Base-by-base conservation (phyloP, 2,329 filamentous ascomycete genomes). In the Fusarium oligoseptatum region DNA sequence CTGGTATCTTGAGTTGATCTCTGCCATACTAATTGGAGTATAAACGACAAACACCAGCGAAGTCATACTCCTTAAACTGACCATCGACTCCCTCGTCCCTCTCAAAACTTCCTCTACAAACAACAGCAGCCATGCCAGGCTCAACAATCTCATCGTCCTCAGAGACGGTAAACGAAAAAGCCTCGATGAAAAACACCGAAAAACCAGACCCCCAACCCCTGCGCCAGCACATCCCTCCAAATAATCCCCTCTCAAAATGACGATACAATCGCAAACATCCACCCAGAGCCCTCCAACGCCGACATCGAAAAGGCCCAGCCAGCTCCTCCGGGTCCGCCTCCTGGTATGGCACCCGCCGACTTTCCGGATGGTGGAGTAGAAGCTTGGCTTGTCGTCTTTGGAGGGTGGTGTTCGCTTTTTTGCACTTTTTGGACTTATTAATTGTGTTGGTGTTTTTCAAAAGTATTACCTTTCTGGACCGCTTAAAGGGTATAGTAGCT, bases 361-460 rank as follows among this genome's bases (percentile, higher is more conserved):
- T 91, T 90, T 67, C 90, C 90, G 1, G 90, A 92, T 75, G 90
- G 90, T 45, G 90, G 90, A 3, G 52, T 79, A 4, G 81, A 87
- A 71, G 90, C 91, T 10, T 92, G 90, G 88, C 82, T 89, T 10
- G 87, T 87, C 2, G 89, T 92, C 5, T 79, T 85, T 24, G 86
- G 86, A 36, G 85, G 83, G 3, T 87, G 83, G 80, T 85, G 82
- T 69, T 80, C 81, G 3, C 71, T 86, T 50, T 86, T 87, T 63
- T 86, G 83, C 74, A 86, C 83, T 3, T 87, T 87, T 86, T 75
- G 85, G 85, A 1, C 72, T 86, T 32, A 71, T 86, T 65, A 87
- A 87, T 76, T 85, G 73, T 67, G 79, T 86, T 9, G 90, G 90
- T 4, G 84, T 90, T 8, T 92, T 92, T 76, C 88, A 91, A 79